These are phyloP conservation scores for Halenospora varia DNA, from an alignment of 495 filamentous ascomycete species.

Conservation along the genomic window DNA sequence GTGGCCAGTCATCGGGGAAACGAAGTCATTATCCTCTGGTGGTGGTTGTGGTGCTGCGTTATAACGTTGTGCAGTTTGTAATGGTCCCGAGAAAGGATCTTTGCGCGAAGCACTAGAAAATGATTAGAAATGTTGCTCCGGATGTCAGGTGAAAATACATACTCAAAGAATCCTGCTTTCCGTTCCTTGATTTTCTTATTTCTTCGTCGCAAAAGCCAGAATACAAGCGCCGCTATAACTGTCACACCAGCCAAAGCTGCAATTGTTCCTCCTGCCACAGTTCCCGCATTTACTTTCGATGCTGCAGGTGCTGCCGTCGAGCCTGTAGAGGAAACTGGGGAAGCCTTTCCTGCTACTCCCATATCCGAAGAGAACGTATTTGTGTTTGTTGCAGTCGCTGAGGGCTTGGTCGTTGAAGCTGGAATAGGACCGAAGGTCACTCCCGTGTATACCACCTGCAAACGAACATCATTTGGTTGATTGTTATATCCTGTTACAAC, in stretches of 20 bases:
- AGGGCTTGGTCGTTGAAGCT: neutral
- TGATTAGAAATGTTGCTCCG: neutral
- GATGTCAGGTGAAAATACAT: neutral
- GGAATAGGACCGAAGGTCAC: conserved; percentile 16
- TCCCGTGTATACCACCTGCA: conserved; percentile 23
- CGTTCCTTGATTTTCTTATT: neutral
- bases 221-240: neutral
- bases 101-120: neutral
- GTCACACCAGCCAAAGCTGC: conserved; percentile 6
- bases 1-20: neutral
- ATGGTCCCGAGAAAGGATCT: neutral
- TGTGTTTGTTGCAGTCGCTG: neutral
- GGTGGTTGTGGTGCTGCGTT: no score
- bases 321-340: neutral
- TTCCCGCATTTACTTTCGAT: neutral
- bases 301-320: neutral
- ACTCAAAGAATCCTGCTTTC: conserved; percentile 10
- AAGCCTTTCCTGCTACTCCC: neutral
- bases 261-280: conserved; percentile 11
- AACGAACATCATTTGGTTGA: conserved; percentile 12
- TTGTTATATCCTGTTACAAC: conserved; percentile 18
- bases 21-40: neutral
- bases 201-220: conserved; percentile 9
- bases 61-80: neutral
- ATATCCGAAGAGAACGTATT: neutral